phyloP scores from a whole-genome alignment of 2,329 filamentous ascomycete genomes.

The Arachnopeziza araneosa region DNA sequence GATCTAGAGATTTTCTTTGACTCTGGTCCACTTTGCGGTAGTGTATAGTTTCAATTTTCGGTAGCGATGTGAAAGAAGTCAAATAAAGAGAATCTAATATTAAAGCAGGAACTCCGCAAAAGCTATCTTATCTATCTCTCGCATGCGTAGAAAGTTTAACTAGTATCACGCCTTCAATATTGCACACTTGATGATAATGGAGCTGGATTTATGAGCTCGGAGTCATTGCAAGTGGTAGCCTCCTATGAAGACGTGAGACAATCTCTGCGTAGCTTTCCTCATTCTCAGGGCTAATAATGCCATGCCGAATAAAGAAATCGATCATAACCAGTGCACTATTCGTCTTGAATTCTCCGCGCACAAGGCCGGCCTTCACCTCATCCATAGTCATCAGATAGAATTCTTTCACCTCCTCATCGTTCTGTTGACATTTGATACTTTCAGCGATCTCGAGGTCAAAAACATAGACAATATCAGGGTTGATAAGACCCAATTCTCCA shows the following conservation, averaged over 20 bases:
- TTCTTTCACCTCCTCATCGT: constrained; percentile 72
- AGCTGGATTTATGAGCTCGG: neutral
- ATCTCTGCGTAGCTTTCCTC: constrained; percentile 72
- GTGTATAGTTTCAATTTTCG: neutral
- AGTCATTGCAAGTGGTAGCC: constrained; percentile 13
- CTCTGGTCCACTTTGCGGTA: no score
- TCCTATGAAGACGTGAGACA: constrained; percentile 38
- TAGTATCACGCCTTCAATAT: neutral
- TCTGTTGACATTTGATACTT: constrained; percentile 57
- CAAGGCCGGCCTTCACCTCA: constrained; percentile 56
- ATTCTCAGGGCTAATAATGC: constrained; percentile 64
- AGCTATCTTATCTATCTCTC: neutral
- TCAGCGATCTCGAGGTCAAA: constrained; percentile 66
- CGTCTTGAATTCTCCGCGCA: constrained; percentile 71
- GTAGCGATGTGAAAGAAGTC: neutral
- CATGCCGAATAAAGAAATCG: constrained; percentile 77
- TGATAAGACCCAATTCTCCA: constrained; percentile 55
- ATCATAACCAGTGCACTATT: constrained; percentile 74
- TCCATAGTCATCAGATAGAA: constrained; percentile 63
- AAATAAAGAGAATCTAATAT: neutral
- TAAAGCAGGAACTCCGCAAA: neutral
- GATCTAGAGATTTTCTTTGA: neutral
- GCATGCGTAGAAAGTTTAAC: no score
- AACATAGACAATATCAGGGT: constrained; percentile 67
- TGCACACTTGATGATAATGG: neutral